Evolutionary conservation across 768 basidiomycete genomes (phyloP), one percentile per base, ranked within the genome.

Genomic region (Naematelia encephala): DNA sequence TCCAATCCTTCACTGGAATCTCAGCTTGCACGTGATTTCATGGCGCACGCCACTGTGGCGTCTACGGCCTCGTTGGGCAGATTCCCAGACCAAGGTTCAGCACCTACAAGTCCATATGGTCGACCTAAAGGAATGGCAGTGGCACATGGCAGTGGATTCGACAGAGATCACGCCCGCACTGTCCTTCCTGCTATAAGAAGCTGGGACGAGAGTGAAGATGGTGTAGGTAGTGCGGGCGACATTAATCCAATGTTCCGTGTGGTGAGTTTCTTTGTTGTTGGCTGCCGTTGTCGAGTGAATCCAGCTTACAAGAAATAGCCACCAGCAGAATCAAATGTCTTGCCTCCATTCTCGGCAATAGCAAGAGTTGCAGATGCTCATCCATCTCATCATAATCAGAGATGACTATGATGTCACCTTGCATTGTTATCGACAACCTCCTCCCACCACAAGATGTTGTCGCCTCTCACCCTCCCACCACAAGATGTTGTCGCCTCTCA

Each of bases 321-420:
- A 1, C 62, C 65, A 3, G 62, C 59, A 61, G 19, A 46, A 30
- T n/a, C 42, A 51, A 13, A 12, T 34, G 28, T 45, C 56, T 63
- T 78, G 12, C 77, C 77, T 0, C 76, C 77, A 3, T 78, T 78
- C 61, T 70, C 73, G 16, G 75, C 69, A 2, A 72, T 78, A 34
- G 77, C 77, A 1, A 69, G 70, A 14, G 68, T 78, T 1, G 77
- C 77, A 1, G 77, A 71, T 59, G 34, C 34, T 39, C 34, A 39
- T 39, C 34, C 34, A 16, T 39, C 34, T 16, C 34, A 39, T 16
- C 34, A 39, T 39, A 39, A 39, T 39, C 34, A 39, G 34, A 8
- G 34, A 39, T 39, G 34, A 39, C 16, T 8, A 16, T 39, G 34
- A 39, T 16, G 34, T 8, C 34, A 16, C 34, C 8, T 8, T 39